Percentiles rank a stretch among this genome's conserved stretches.
Conservation (phyloP, 345 rosid species). For the Eucalyptus victrix region DNA sequence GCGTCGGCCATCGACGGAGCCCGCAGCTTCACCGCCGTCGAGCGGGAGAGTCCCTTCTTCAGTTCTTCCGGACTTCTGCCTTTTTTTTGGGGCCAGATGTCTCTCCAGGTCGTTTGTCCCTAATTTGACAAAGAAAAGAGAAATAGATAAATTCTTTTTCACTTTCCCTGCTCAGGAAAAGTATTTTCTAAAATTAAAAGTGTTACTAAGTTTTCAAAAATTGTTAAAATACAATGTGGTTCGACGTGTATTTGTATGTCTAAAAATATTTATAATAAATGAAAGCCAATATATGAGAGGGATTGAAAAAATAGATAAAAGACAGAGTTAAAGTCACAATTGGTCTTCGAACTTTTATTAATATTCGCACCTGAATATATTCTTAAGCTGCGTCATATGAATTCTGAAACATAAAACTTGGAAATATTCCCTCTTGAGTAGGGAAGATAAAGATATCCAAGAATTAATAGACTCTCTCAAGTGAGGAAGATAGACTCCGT, state of each 20-base stretch:
- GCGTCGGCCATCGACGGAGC: background rate
- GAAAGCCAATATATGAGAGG: background rate
- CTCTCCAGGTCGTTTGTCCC: background rate
- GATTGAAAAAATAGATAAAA: background rate
- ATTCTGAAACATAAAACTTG: rapidly evolving
- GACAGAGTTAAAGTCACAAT: background rate
- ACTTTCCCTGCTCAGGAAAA: background rate
- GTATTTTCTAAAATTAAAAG: background rate
- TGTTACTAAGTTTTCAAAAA: background rate
- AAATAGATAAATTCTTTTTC: background rate
- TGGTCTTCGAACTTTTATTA: background rate
- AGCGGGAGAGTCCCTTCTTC: background rate
- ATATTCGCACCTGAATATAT: rapidly evolving
- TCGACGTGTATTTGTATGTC: background rate
- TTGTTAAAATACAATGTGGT: background rate
- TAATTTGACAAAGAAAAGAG: background rate
- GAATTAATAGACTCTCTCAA: too few species aligned
- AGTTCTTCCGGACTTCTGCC: background rate
- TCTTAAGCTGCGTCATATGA: rapidly evolving
- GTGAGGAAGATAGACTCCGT: rapidly evolving
- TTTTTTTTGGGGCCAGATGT: background rate
- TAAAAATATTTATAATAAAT: background rate
- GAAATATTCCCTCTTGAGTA: rapidly evolving
- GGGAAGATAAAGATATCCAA: too few species aligned
- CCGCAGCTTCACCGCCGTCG: background rate